Percentiles rank a stretch among this genome's conserved stretches.
Evolutionary conservation across 2,329 filamentous ascomycete species (phyloP).

Genomic region (Thelonectria blattea): DNA sequence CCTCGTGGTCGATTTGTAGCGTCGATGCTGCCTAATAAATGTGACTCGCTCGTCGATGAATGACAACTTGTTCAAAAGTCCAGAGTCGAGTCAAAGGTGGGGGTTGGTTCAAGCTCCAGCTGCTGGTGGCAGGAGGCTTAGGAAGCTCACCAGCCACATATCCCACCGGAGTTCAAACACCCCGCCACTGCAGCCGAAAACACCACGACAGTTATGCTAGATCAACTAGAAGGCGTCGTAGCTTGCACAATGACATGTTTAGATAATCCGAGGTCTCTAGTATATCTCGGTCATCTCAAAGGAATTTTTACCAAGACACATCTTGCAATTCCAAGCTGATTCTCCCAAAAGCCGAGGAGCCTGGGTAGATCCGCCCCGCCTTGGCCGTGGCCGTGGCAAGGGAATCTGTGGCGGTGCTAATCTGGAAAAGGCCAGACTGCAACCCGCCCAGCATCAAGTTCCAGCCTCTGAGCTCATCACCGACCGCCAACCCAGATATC

Average conservation of each 20-base stretch:
- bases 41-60: neutral
- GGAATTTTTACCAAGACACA: neutral
- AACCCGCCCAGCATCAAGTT: constrained; percentile 20
- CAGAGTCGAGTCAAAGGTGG: neutral
- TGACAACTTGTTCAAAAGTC: constrained; percentile 3
- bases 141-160: constrained; percentile 8
- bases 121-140: neutral
- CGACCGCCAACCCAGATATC: constrained; percentile 28
- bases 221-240: neutral
- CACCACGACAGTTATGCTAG: neutral
- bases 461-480: constrained; percentile 37
- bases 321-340: neutral
- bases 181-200: neutral
- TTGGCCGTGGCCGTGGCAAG: constrained; percentile 31
- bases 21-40: neutral
- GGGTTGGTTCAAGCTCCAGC: neutral
- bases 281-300: neutral
- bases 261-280: neutral
- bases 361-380: constrained; percentile 29
- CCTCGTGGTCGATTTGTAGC: neutral
- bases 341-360: constrained; percentile 1
- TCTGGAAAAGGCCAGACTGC: constrained; percentile 39
- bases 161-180: neutral
- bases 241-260: neutral
- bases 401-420: constrained; percentile 36